phyloP scores from a whole-genome alignment of 2,329 filamentous ascomycete species.

The Fusarium phyllophilum region DNA sequence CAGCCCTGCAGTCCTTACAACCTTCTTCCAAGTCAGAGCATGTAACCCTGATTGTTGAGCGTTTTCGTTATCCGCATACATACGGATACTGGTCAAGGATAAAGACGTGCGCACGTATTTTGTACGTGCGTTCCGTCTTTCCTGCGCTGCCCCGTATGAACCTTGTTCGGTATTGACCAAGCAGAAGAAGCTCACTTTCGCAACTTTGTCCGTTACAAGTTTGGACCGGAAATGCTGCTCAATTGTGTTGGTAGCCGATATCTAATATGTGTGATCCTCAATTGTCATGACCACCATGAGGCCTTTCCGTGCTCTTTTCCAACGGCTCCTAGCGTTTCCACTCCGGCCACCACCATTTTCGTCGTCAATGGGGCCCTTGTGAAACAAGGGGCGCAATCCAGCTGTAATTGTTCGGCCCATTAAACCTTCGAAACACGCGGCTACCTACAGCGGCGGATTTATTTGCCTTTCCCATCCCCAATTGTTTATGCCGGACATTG shows the following conservation, averaged over 20 bases:
- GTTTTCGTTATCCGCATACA: constrained; percentile 5
- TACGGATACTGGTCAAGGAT: background rate
- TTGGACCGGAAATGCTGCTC: constrained; percentile 28
- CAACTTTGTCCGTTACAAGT: constrained; percentile 38
- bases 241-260: constrained; percentile 33
- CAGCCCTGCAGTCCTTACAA: constrained; percentile 19
- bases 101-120: constrained; percentile 6
- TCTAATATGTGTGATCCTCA: constrained; percentile 22
- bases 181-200: constrained; percentile 20
- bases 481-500: constrained; percentile 22
- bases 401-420: constrained; percentile 34
- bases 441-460: constrained; percentile 31
- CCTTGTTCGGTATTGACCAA: constrained; percentile 25
- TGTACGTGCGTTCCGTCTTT: constrained; percentile 7
- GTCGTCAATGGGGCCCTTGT: constrained; percentile 28
- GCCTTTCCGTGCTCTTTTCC: constrained; percentile 19
- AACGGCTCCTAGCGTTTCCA: constrained; percentile 26
- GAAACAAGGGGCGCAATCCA: constrained; percentile 39
- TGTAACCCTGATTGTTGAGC: background rate
- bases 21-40: constrained; percentile 17
- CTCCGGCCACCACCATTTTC: constrained; percentile 27
- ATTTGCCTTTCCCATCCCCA: constrained; percentile 17
- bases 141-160: constrained; percentile 12
- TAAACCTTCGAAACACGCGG: constrained; percentile 40
- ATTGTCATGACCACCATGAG: constrained; percentile 23